A percentile compares a stretch with the other conserved stretches of the same genome.
Evolutionary conservation across 257 asterid species (phyloP).

Genomic region (Prunella vulgaris): DNA sequence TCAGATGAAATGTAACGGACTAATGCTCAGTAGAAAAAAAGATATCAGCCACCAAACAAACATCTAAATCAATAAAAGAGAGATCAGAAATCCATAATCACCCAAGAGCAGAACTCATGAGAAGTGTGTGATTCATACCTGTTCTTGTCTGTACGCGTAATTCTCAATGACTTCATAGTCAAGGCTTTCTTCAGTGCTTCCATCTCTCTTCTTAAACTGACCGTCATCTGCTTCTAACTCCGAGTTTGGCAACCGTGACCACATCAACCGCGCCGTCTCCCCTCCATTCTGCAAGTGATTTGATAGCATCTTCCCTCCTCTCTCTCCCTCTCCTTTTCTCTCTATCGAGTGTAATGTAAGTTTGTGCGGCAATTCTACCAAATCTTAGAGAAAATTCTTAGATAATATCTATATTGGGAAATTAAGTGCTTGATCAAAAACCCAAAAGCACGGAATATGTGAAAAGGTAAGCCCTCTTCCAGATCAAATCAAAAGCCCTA

Average conservation of each 20-base stretch:
- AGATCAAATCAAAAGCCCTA: constrained; percentile 33
- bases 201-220: constrained; percentile 38
- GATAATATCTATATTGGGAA: neutral
- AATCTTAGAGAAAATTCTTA: neutral
- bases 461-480: neutral
- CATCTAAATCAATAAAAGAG: neutral
- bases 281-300: constrained; percentile 82
- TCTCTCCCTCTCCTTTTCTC: too few species aligned
- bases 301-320: constrained; percentile 51
- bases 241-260: constrained; percentile 84
- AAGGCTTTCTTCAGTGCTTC: constrained; percentile 68
- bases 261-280: constrained; percentile 79
- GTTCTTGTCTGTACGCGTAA: constrained; percentile 77
- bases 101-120: neutral
- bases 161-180: constrained; percentile 96
- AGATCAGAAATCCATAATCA: neutral
- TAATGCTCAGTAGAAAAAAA: neutral
- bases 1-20: neutral
- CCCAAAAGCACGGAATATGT: too few species aligned
- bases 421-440: neutral
- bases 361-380: neutral
- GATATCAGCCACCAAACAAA: neutral
- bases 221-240: constrained; percentile 54
- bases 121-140: constrained; percentile 37
- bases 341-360: neutral